These are phyloP conservation scores for Daldinia decipiens DNA, from an alignment of 495 filamentous ascomycete genomes.

Conservation along the genomic window DNA sequence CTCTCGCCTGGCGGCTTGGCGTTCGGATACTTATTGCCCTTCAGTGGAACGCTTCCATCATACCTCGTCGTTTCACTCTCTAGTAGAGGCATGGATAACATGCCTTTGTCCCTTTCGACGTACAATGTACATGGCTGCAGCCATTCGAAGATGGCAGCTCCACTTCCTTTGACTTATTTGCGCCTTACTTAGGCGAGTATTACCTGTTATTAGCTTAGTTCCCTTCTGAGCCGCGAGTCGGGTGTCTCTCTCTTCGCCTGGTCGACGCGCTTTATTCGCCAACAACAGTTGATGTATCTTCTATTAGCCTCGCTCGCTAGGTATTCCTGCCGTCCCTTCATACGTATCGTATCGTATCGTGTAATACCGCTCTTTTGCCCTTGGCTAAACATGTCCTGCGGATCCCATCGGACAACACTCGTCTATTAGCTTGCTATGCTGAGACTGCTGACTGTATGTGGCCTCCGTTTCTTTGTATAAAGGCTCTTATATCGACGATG, in stretches of 20 bases:
- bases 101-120: constrained; percentile 16
- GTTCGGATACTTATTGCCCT: constrained; percentile 30
- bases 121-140: constrained; percentile 28
- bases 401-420: constrained; percentile 13
- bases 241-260: constrained; percentile 42
- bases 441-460: constrained; percentile 11
- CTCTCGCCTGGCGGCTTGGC: constrained; percentile 43
- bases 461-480: constrained; percentile 6
- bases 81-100: neutral
- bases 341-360: constrained; percentile 33
- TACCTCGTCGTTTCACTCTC: constrained; percentile 35
- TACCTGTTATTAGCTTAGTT: constrained; percentile 40
- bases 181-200: constrained; percentile 46
- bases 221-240: constrained; percentile 36
- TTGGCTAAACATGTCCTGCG: constrained; percentile 18
- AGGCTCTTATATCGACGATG: constrained; percentile 10
- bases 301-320: constrained; percentile 28
- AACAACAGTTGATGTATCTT: constrained; percentile 31
- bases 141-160: constrained; percentile 34
- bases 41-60: constrained; percentile 26
- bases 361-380: constrained; percentile 33
- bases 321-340: constrained; percentile 27
- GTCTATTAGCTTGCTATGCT: constrained; percentile 18
- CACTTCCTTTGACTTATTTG: constrained; percentile 36
- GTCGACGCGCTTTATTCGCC: constrained; percentile 34